Conservation (phyloP, 192 early-diverging fungal genomes). For the Backusella australiensis region DNA sequence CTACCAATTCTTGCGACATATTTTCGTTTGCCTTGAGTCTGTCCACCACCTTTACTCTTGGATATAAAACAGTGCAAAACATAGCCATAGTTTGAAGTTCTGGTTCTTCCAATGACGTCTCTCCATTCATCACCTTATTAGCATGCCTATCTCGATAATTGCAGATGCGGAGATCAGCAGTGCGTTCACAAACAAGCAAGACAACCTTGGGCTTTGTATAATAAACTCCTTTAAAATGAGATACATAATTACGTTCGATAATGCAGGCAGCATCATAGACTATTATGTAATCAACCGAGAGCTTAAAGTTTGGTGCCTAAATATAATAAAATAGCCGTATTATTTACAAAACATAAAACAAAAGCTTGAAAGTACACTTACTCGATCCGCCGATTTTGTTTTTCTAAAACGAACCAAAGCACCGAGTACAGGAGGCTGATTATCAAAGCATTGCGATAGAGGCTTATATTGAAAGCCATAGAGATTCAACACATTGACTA, state of each 20-base stretch:
- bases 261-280: background rate
- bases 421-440: background rate
- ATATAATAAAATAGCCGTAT: background rate
- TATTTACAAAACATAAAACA: background rate
- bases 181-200: background rate
- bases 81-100: background rate
- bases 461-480: background rate
- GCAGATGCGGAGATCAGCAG: background rate
- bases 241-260: background rate
- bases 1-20: background rate
- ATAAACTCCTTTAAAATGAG: background rate
- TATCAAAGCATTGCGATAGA: background rate
- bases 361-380: background rate
- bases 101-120: background rate
- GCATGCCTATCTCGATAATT: background rate
- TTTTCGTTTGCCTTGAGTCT: background rate
- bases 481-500: background rate
- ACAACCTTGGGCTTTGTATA: background rate
- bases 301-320: background rate
- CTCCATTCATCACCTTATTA: background rate
- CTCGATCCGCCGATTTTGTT: background rate
- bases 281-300: background rate
- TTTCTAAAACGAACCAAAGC: background rate
- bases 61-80: background rate
- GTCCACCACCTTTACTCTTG: background rate